A percentile compares a stretch with the other conserved stretches of the same genome.
These are phyloP conservation scores for Talaromyces sp. DNA, from an alignment of 2,329 filamentous ascomycete genomes.

Conservation along the genomic window DNA sequence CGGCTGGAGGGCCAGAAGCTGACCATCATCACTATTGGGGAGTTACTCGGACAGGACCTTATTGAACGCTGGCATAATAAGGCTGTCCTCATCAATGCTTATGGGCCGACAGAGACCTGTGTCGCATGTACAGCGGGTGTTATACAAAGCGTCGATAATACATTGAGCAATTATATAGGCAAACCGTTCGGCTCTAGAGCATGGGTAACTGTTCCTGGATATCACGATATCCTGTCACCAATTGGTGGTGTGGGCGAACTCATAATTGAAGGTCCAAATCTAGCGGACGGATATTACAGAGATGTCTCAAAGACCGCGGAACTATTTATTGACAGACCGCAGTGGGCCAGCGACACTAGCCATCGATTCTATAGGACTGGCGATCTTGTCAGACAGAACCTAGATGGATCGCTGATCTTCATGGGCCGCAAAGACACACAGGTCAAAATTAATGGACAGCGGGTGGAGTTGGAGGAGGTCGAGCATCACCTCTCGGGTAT, in stretches of 20 bases:
- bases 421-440: not conserved
- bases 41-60: conserved; percentile 38
- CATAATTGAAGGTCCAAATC: conserved; percentile 37
- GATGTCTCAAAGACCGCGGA: conserved; percentile 31
- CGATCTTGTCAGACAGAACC: not conserved
- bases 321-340: conserved; percentile 26
- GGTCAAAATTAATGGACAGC: not conserved
- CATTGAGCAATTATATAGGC: not conserved
- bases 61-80: conserved; percentile 32
- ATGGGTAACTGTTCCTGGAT: conserved; percentile 45
- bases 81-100: conserved; percentile 17
- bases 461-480: not conserved
- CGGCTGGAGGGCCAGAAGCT: conserved; percentile 28
- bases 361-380: not conserved
- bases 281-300: conserved; percentile 44
- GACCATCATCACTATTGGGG: conserved; percentile 30
- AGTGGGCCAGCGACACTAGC: not conserved
- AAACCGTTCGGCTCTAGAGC: conserved; percentile 17
- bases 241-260: conserved; percentile 37
- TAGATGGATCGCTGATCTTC: not conserved
- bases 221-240: conserved; percentile 37
- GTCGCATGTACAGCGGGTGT: not conserved
- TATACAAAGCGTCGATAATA: not conserved
- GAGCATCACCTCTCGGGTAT: not conserved
- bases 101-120: not conserved